Evolutionary conservation across 2,329 filamentous ascomycete species (phyloP), one percentile per base, ranked within the genome.

Genomic region (Ambrosiella cleistominuta): DNA sequence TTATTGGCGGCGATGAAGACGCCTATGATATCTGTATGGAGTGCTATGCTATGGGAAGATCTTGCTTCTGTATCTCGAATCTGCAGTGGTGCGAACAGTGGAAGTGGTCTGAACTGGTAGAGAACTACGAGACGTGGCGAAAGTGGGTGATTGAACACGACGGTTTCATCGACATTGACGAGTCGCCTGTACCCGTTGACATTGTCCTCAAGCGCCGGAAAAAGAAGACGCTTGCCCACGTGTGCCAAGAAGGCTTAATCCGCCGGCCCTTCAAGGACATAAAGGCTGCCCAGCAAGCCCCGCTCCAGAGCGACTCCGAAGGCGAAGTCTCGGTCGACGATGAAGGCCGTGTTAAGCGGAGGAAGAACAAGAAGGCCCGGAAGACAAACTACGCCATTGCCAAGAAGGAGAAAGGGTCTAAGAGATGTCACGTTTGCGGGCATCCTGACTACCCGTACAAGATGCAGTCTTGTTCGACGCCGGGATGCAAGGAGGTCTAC

Each of bases 11-110:
- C 38, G 80, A 77, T 13, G 84, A 88, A 58, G 87, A 97, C 66
- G 87, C 87, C 0, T 98, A 97, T 67, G 93, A 98, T 68, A 78
- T 98, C 19, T 98, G 93, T 66, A 90, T 98, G 86, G 93, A 98
- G 64, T 98, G 93, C 67, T 98, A 95, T 66, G 86, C 83, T n/a
- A 95, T 97, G 86, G 93, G 93, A 19, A 81, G 93, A 56, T 95
- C 90, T 51, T 98, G 93, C 67, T 81, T 80, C 2, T 98, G 93
- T 66, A 78, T 95, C 55, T 95, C 90, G 2, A 82, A 82, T 17
- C 77, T 95, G 9, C 81, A 80, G 61, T 98, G 91, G 90, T 88
- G 88, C 55, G 90, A 98, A 67, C 93, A 97, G 67, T 96, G 90
- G 77, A 74, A 79, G 11, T 97, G 90, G 90, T 76, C 81, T 47